These are phyloP conservation scores for Suhomyces kilbournensis DNA, from an alignment of 805 yeast species.

Conservation along the genomic window DNA sequence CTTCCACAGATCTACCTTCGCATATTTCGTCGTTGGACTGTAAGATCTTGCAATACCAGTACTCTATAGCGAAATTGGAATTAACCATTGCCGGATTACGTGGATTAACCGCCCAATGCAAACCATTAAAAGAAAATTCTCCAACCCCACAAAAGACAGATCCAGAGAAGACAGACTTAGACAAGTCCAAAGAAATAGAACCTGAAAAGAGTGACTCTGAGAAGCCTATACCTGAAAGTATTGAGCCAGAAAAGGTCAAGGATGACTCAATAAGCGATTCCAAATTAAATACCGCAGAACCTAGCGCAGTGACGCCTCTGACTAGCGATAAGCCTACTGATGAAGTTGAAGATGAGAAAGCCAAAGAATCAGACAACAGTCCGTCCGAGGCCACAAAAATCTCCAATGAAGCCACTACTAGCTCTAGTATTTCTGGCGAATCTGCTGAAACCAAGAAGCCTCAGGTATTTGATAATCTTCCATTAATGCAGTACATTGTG, in stretches of 20 bases:
- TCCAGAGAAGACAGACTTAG: not conserved
- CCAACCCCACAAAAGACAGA: not conserved
- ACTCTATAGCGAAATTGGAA: conserved; percentile 48
- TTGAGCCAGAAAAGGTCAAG: not conserved
- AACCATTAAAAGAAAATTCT: not conserved
- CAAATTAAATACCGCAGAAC: not conserved
- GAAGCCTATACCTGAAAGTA: not conserved
- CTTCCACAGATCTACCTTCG: not conserved
- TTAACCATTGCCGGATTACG: conserved; percentile 33
- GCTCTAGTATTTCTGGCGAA: conserved; percentile 33
- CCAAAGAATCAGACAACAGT: not conserved
- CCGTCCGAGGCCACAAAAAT: not conserved
- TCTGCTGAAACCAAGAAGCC: conserved; percentile 9
- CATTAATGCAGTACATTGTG: conserved; percentile 35
- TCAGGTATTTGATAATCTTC: conserved; percentile 12
- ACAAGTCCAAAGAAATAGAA: not conserved
- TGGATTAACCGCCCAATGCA: conserved; percentile 16
- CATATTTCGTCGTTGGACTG: conserved; percentile 44
- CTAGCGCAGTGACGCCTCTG: not conserved
- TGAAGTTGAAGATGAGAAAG: not conserved
- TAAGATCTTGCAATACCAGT: conserved; percentile 56
- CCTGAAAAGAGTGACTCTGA: not conserved
- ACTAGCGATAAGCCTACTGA: not conserved
- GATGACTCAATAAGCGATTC: not conserved
- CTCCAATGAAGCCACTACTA: not conserved